A percentile compares a stretch with the other conserved stretches of the same genome.
phyloP scores from a whole-genome alignment of 257 asterid species.

The Primulina tabacum region DNA sequence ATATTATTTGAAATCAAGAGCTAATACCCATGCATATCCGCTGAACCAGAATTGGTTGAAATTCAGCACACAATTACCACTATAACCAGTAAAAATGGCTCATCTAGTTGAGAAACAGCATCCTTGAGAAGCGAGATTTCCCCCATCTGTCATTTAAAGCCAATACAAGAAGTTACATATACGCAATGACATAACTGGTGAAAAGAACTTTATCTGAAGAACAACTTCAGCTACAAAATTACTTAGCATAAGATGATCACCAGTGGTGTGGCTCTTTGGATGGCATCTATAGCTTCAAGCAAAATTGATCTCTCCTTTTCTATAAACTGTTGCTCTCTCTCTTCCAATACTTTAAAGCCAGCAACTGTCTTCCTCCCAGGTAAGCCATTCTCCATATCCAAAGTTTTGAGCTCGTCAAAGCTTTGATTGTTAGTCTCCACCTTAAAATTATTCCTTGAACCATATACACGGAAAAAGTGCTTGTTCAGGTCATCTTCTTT shows the following conservation, averaged over 20 bases:
- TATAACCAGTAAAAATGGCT: slow-evolving; percentile 97
- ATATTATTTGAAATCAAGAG: slow-evolving; percentile 73
- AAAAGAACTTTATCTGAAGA: slow-evolving; percentile 21
- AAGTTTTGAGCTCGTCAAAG: slow-evolving; percentile 24
- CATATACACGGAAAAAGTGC: slow-evolving; percentile 35
- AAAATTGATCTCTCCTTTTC: slow-evolving; percentile 60
- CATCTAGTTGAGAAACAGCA: slow-evolving; percentile 96
- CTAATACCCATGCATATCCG: slow-evolving; percentile 94
- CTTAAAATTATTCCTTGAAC: slow-evolving; percentile 25
- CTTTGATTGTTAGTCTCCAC: slow-evolving; percentile 37
- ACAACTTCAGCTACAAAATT: slow-evolving; percentile 51
- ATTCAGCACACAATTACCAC: slow-evolving; percentile 99
- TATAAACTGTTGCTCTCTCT: slow-evolving; percentile 59
- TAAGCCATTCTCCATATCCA: slow-evolving; percentile 53
- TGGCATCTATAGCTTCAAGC: slow-evolving; percentile 61
- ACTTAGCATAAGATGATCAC: slow-evolving; percentile 70
- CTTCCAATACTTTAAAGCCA: slow-evolving; percentile 56
- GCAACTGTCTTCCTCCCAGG: slow-evolving; percentile 50
- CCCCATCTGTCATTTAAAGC: slow-evolving; percentile 79
- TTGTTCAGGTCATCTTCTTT: slow-evolving; percentile 43
- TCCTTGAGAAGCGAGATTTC: slow-evolving; percentile 95
- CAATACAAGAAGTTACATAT: slow-evolving; percentile 33
- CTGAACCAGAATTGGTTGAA: slow-evolving; percentile 98
- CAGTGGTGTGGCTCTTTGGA: slow-evolving; percentile 83
- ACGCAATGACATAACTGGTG: slow-evolving; percentile 24